These are phyloP conservation scores for Asterochloris sp. DNA, from an alignment of 139 green algal species.

Conservation along the genomic window DNA sequence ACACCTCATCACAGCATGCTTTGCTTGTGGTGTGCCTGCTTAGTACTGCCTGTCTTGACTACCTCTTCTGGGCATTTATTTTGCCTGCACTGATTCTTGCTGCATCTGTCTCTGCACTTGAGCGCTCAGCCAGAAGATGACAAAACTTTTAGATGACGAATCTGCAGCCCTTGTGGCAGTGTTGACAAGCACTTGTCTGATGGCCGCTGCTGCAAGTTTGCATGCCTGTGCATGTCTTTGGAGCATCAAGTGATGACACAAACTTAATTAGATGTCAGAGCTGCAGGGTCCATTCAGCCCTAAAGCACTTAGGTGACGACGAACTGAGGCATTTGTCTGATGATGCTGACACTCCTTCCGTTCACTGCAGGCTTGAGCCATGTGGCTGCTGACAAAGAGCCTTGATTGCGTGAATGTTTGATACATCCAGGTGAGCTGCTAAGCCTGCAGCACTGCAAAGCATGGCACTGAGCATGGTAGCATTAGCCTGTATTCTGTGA, in stretches of 20 bases:
- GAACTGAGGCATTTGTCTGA: conserved; percentile 40
- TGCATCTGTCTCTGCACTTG: no score
- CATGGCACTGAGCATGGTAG: background rate
- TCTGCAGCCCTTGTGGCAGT: background rate
- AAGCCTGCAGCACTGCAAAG: background rate
- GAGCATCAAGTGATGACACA: conserved; percentile 23
- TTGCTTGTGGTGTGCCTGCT: no score
- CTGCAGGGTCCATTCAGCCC: conserved; percentile 6
- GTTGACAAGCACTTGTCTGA: background rate
- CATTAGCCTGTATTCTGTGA: background rate
- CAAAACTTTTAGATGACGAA: no score
- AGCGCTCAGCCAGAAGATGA: background rate
- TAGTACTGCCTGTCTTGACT: no score
- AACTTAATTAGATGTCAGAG: conserved; percentile 11
- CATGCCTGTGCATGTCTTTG: background rate
- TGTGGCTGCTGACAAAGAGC: background rate
- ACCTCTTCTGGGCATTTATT: no score
- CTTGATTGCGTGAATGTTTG: background rate
- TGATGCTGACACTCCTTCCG: background rate
- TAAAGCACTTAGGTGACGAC: background rate
- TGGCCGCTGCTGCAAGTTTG: background rate
- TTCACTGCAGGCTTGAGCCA: background rate
- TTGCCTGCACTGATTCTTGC: no score
- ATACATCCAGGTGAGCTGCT: background rate
- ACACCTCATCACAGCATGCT: no score